Conservation (phyloP, 441 rosid species). For the Arabidopsis hybrid region DNA sequence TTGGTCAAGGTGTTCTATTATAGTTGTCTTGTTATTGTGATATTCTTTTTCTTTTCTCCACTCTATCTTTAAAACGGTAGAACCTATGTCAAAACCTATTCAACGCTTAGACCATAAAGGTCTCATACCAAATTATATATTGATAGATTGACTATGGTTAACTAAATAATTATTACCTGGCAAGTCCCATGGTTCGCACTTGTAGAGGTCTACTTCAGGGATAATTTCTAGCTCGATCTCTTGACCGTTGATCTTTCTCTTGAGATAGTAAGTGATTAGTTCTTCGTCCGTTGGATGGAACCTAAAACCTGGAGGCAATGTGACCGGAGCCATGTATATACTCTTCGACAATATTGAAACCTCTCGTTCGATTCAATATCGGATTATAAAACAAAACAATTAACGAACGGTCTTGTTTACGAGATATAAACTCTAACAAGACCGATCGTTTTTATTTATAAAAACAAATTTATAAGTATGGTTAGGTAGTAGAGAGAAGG, state of each 20-base stretch:
- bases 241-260: slow-evolving; percentile 81
- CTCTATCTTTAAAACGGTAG: slow-evolving; percentile 1
- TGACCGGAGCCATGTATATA: slow-evolving; percentile 74
- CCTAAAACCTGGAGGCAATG: slow-evolving; percentile 95
- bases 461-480: background rate
- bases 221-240: slow-evolving; percentile 88
- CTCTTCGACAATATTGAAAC: background rate
- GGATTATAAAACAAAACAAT: background rate
- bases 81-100: slow-evolving; percentile 11
- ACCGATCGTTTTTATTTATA: slow-evolving; percentile 19
- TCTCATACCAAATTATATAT: background rate
- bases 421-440: slow-evolving; percentile 27
- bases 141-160: background rate
- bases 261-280: slow-evolving; percentile 84
- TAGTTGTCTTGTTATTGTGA: slow-evolving; percentile 16
- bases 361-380: slow-evolving; percentile 3
- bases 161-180: slow-evolving; percentile 63
- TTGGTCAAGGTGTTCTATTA: slow-evolving; percentile 20
- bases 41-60: slow-evolving; percentile 46
- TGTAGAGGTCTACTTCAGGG: slow-evolving; percentile 97
- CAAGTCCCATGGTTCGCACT: slow-evolving; percentile 99
- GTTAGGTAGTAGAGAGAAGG: background rate
- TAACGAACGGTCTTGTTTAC: slow-evolving; percentile 39
- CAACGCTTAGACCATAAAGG: slow-evolving; percentile 21
- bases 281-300: slow-evolving; percentile 98